These are phyloP conservation scores for Dichomitus squalens DNA, from an alignment of 1,284 basidiomycete species.

Conservation along the genomic window DNA sequence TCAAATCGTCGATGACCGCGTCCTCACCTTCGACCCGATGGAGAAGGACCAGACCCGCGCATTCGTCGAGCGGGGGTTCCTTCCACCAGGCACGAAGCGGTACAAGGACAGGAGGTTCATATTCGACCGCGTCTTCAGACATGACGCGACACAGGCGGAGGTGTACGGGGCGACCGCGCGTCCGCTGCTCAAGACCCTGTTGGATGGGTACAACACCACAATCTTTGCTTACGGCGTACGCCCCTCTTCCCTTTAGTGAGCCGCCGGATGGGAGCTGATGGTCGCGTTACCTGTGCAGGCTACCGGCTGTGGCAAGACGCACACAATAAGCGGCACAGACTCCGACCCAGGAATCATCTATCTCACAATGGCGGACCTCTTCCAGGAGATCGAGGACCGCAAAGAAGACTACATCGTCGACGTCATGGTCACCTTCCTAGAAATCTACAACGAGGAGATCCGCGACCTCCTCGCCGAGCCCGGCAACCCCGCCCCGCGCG, in stretches of 20 bases:
- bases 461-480: constrained; percentile 89
- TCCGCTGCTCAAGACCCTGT: constrained; percentile 78
- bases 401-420: constrained; percentile 82
- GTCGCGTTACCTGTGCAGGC: constrained; percentile 56
- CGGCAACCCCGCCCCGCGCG: constrained; percentile 64
- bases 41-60: constrained; percentile 78
- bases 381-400: constrained; percentile 85
- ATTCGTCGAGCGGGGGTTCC: constrained; percentile 79
- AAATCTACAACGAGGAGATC: constrained; percentile 98
- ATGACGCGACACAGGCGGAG: constrained; percentile 78
- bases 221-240: constrained; percentile 96
- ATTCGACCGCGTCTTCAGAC: constrained; percentile 90
- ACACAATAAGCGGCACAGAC: constrained; percentile 93
- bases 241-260: constrained; percentile 24
- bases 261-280: constrained; percentile 15
- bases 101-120: constrained; percentile 95
- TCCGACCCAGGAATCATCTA: constrained; percentile 91
- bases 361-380: constrained; percentile 95
- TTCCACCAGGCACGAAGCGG: constrained; percentile 82
- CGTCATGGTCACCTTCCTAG: constrained; percentile 91
- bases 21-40: constrained; percentile 94
- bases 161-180: constrained; percentile 87
- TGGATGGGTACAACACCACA: constrained; percentile 96
- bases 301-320: constrained; percentile 97
- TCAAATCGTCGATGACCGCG: constrained; percentile 81